These are phyloP conservation scores for Lathyrus aphaca DNA, from an alignment of 306 rosid genomes.

Conservation along the genomic window DNA sequence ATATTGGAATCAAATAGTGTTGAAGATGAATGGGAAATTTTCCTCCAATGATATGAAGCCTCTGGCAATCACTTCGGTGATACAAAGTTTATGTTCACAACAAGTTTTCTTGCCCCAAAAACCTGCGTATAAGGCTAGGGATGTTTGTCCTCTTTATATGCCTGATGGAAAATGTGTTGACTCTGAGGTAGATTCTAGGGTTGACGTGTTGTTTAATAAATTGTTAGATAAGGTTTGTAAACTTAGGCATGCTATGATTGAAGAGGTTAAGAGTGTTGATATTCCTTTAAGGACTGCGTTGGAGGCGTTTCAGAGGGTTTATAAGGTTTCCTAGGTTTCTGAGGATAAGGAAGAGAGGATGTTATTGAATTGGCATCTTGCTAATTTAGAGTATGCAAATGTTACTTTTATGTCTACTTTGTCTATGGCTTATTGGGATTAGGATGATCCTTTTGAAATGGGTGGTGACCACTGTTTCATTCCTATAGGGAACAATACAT, in stretches of 20 bases:
- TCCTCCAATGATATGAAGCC: too few relatives aligned
- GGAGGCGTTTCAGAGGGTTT: slow-evolving; percentile 76
- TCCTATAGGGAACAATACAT: slow-evolving; percentile 83
- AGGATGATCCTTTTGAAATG: slow-evolving; percentile 94
- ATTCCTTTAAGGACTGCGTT: slow-evolving; percentile 76
- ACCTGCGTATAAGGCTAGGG: slow-evolving; percentile 44
- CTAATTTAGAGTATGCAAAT: slow-evolving; percentile 92
- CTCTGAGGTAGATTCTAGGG: slow-evolving; percentile 68
- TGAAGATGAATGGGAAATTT: too few relatives aligned
- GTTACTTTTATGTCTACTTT: slow-evolving; percentile 80
- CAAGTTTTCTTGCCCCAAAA: too few relatives aligned
- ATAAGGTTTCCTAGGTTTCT: slow-evolving; percentile 71
- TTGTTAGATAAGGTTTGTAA: slow-evolving; percentile 87
- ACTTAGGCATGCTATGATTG: slow-evolving; percentile 84
- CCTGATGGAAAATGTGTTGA: slow-evolving; percentile 83
- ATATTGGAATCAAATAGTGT: too few relatives aligned
- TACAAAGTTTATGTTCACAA: too few relatives aligned
- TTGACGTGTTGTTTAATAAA: slow-evolving; percentile 78
- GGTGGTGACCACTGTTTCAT: slow-evolving; percentile 96
- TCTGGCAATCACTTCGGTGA: too few relatives aligned
- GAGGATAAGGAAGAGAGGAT: slow-evolving; percentile 70
- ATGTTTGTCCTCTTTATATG: slow-evolving; percentile 78
- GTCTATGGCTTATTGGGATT: slow-evolving; percentile 97
- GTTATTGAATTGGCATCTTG: slow-evolving; percentile 92
- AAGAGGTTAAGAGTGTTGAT: slow-evolving; percentile 80